Percentiles rank a stretch among this genome's conserved stretches.
Conservation (phyloP, 345 rosid genomes). For the Limnanthes douglasii region DNA sequence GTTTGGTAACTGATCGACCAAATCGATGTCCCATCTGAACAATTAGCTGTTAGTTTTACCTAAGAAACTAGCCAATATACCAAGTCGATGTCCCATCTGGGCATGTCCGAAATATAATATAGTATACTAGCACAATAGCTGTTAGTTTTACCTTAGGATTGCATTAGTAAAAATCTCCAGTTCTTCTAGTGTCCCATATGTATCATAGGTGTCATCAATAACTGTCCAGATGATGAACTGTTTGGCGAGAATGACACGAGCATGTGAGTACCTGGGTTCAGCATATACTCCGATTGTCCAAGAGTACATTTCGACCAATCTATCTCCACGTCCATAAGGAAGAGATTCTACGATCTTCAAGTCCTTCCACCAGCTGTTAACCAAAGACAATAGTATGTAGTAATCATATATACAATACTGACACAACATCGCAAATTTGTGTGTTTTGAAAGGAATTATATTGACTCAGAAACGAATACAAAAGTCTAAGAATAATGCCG, state of each 20-base stretch:
- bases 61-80: no score
- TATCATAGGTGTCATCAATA: slow-evolving; percentile 18
- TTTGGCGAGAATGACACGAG: slow-evolving; percentile 7
- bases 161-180: slow-evolving; percentile 14
- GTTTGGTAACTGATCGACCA: no score
- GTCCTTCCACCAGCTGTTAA: slow-evolving; percentile 10
- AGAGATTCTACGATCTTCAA: not conserved
- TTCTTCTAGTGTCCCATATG: slow-evolving; percentile 18
- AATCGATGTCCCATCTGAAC: no score
- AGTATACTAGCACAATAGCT: no score
- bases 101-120: no score
- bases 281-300: slow-evolving; percentile 9
- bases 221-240: not conserved
- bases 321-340: slow-evolving; percentile 15
- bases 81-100: no score
- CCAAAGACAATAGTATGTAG: not conserved
- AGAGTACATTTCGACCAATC: slow-evolving; percentile 16
- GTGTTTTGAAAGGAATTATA: no score
- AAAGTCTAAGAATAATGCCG: no score
- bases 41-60: no score
- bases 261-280: slow-evolving; percentile 8
- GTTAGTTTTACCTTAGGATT: slow-evolving; percentile 7
- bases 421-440: no score
- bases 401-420: no score
- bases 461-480: no score